Base-by-base conservation (phyloP, 1,139 yeast genomes). In the Yamadazyma sp. region DNA sequence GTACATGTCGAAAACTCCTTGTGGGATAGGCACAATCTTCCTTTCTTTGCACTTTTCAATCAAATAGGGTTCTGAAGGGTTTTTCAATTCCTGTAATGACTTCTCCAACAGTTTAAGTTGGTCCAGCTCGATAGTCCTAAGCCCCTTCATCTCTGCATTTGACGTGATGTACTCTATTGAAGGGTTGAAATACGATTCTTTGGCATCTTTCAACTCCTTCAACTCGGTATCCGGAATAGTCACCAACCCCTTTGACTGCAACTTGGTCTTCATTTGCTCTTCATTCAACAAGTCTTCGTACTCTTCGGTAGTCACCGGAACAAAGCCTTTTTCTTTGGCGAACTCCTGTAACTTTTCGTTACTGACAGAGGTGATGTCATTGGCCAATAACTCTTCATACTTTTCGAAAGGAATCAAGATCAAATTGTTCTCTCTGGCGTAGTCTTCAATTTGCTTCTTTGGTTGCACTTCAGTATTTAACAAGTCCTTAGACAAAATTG, bases 391-490 rank as follows among this genome's bases (percentile, higher is more conserved):
- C 34, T 56, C 59, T 36, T 73, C 69, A 41, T 69, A 78, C 43
- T 75, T 75, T 1, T 69, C 76, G 35, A 57, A 52, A 3, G 83
- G 69, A 17, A 83, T 42, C 25, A 49, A 39, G 26, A 50, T 45
- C 30, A 81, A 54, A 31, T 75, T 71, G 45, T 78, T 71, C 15
- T 67, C 67, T 20, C 66, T 60, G 1, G 83, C 83, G 50, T 74
- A 79, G 17, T 62, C 57, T 43, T 73, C 73, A 17, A 78, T 60
- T 14, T 49, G 47, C 28, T 45, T 44, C 43, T 48, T 44, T 16
- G 51, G 46, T 28, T 45, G 49, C 14, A 43, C 32, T 7, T 44
- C 46, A 9, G 47, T 16, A 26, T 45, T 42, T 27, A 50, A 40
- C 35, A 59, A 45, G 40, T 59, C 67, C 17, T 53, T 57, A 0